Evolutionary conservation across 2,329 filamentous ascomycete genomes (phyloP), one percentile per base, ranked within the genome.

Genomic region (Sphaerulina vaccinii): DNA sequence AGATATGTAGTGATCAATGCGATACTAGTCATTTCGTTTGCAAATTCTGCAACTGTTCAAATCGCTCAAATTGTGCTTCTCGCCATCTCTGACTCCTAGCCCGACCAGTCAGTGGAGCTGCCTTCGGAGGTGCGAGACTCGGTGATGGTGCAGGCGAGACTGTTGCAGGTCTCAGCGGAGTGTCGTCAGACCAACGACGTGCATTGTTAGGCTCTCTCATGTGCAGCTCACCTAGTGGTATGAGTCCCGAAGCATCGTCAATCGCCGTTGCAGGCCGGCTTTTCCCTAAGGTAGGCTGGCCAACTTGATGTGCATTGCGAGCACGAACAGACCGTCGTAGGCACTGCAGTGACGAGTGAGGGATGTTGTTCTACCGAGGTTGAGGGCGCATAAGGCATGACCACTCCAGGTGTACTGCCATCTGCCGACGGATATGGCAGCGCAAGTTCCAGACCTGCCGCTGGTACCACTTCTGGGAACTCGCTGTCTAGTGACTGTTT

Each of bases 11-110:
- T 29, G 7, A 13, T 29, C 7, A 13, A 29, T 29, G 7, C 27
- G n/a, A 22, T 15, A 27, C 24, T 18, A 8, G 11, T 1, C 3
- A 43, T 18, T 29, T 18, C 15, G 21, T 24, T 24, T 15, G 3
- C 22, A 23, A 19, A n/a, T 32, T 43, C 23, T 21, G 40, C 16
- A 43, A 11, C 6, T 24, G 23, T 23, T 43, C 21, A 5, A 24
- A 43, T 13, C 40, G 15, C 13, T 43, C 40, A 18, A 43, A 43
- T 18, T 43, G 40, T 8, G 27, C 15, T 43, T 43, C 40, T 29
- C 40, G 22, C 40, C 40, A 43, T 24, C 40, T 15, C 23, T 43
- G 40, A 29, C 40, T 29, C 29, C 40, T 13, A 15, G 40, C 40
- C 27, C 40, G 23, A 11, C 40, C 40, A 29, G 21, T 42, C 10